A percentile compares a stretch with the other conserved stretches of the same genome.
These are phyloP conservation scores for Boletus reticuloceps DNA, from an alignment of 768 basidiomycete species.

Conservation along the genomic window DNA sequence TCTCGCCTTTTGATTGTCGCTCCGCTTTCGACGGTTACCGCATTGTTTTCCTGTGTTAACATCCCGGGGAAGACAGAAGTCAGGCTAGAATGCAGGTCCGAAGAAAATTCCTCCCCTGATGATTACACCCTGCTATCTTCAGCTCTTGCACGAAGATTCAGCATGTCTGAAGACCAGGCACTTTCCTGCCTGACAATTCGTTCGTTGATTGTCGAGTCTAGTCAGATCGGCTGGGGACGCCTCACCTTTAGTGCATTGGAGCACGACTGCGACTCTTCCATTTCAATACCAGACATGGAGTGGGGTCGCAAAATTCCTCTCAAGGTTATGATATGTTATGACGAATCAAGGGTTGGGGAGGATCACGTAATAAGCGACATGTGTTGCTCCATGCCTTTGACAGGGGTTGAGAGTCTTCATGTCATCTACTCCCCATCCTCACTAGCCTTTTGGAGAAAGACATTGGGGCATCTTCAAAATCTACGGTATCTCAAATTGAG, in stretches of 20 bases:
- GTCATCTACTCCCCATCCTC: no score
- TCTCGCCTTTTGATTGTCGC: neutral
- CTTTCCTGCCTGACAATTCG: neutral
- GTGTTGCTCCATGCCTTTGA: neutral
- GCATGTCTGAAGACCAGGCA: neutral
- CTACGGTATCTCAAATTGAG: neutral
- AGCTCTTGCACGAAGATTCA: neutral
- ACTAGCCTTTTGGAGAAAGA: no score
- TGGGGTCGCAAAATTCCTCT: neutral
- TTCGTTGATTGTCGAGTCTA: neutral
- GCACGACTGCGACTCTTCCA: neutral
- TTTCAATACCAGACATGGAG: neutral
- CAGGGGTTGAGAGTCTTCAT: neutral
- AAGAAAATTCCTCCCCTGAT: neutral
- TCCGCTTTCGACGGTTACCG: constrained; percentile 2
- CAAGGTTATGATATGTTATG: neutral
- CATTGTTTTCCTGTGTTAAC: neutral
- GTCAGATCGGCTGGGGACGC: no score
- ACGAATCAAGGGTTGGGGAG: neutral
- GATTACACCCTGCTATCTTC: neutral
- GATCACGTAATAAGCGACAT: neutral
- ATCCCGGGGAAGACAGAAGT: neutral
- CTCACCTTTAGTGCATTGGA: neutral
- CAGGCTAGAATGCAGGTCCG: neutral
- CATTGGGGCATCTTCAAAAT: no score